These are phyloP conservation scores for Cutaneotrichosporon cavernicola DNA, from an alignment of 1,284 basidiomycete species.

Conservation along the genomic window DNA sequence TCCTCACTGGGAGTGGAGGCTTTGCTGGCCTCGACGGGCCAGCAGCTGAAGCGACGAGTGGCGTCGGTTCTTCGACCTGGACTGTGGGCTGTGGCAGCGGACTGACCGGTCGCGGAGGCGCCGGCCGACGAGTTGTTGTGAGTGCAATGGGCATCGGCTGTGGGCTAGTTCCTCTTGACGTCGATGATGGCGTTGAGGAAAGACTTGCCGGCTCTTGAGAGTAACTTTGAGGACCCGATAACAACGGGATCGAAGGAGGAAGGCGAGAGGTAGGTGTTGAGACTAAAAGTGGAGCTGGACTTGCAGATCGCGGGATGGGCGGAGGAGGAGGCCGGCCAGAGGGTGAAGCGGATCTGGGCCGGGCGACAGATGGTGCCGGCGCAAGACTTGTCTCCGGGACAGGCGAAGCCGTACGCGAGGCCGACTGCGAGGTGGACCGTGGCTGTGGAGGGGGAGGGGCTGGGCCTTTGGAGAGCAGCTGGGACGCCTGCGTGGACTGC, in stretches of 20 bases:
- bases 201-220: not conserved
- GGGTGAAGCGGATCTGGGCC: not conserved
- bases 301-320: slow-evolving; percentile 8
- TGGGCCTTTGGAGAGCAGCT: not conserved
- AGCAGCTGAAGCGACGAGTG: not conserved
- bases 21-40: not conserved
- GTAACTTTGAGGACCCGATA: not conserved
- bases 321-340: slow-evolving; percentile 9
- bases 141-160: not conserved
- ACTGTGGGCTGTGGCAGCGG: not conserved
- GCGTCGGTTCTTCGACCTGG: not conserved
- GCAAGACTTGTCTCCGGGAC: slow-evolving; percentile 10
- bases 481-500: not conserved
- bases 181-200: not conserved
- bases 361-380: not conserved
- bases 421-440: slow-evolving; percentile 12
- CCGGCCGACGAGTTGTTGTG: not conserved
- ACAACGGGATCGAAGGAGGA: not conserved
- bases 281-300: not conserved
- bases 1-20: slow-evolving; percentile 18
- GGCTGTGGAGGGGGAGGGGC: not conserved
- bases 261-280: not conserved
- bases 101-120: slow-evolving; percentile 1
- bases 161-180: not conserved
- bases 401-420: slow-evolving; percentile 7